Base-by-base conservation (phyloP, 1,284 basidiomycete species). In the Farysia itapuensis region DNA sequence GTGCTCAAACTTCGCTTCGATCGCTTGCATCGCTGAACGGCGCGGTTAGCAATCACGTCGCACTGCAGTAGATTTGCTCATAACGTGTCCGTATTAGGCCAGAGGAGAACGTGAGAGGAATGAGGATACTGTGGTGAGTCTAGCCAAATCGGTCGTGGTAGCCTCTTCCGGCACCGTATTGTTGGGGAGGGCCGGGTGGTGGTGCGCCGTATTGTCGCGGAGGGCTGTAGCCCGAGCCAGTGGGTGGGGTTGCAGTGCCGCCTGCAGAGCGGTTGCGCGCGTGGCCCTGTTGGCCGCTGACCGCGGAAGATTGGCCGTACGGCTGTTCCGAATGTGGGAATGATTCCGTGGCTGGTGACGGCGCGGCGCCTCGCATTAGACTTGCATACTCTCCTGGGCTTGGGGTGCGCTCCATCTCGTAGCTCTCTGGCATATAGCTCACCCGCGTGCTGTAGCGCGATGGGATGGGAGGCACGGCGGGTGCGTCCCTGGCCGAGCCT, bases 311-410 rank as follows among this genome's bases (percentile, higher is more conserved):
- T 9, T 58, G 59, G 9, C 59, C 59, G 9, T 46, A 51, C 8
- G 53, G 38, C 35, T 53, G 44, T 37, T 22, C 33, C 8, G 58
- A 44, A n/a, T n/a, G n/a, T 5, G 35, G 40, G 26, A 59, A 58
- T 3, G 36, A 36, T 18, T 54, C 54, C 19, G 56, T 54, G 3
- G 56, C 44, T 11, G 60, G 60, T 9, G 57, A 59, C 9, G 49
- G 57, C n/a, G n/a, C n/a, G 4, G 44, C 42, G 11, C 49, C 64
- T 2, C 64, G 45, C 38, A 66, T 61, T 34, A 66, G 28, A 19
- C 51, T 54, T 0, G 64, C 60, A 32, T 66, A 66, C 39, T 66
- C 64, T 22, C 57, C 64, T 13, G 57, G 51, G 26, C 52, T 63
- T 8, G 58, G 48, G 16, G 58, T 57, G 8, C 54, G 45, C 34